Evolutionary conservation across 352 stramenopile genomes (phyloP).

Genomic region (Hyaloperonospora brassicae): DNA sequence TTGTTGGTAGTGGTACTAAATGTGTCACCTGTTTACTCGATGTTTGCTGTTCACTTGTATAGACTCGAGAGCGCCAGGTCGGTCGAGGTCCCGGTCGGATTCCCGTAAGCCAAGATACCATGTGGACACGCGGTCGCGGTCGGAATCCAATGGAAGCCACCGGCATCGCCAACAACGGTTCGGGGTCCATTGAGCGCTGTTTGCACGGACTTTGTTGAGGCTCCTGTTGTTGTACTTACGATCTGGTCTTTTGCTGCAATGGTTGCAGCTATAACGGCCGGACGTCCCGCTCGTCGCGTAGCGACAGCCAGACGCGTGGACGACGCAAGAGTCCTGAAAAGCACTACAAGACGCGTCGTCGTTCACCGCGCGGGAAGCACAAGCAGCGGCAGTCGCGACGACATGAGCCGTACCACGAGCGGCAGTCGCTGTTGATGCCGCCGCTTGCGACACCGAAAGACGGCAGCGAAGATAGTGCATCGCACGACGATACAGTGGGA

Average conservation of each 20-base stretch:
- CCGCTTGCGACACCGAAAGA: conserved; percentile 27
- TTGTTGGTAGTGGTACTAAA: no score
- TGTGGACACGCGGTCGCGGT: conserved; percentile 20
- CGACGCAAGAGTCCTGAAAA: conserved; percentile 18
- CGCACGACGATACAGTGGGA: conserved; percentile 78
- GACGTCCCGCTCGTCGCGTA: conserved; percentile 18
- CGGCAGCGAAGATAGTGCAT: conserved; percentile 61
- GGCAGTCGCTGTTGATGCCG: conserved; percentile 11
- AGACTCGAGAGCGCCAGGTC: conserved; percentile 22
- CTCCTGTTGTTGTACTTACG: neutral
- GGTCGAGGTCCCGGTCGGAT: conserved; percentile 28
- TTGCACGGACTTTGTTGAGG: neutral
- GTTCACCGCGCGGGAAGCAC: conserved; percentile 22
- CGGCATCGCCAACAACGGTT: conserved; percentile 9
- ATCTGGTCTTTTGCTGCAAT: neutral
- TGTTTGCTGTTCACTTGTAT: conserved; percentile 2
- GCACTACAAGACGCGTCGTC: conserved; percentile 15
- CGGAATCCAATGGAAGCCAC: conserved; percentile 20
- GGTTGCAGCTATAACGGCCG: conserved; percentile 18
- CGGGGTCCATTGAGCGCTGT: no score
- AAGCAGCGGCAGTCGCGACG: conserved; percentile 27
- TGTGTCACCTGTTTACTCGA: neutral
- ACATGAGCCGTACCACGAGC: conserved; percentile 27
- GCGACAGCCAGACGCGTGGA: conserved; percentile 17
- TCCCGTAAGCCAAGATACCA: conserved; percentile 19